These are phyloP conservation scores for Blastomyces emzantsi DNA, from an alignment of 2,329 filamentous ascomycete genomes.

Conservation along the genomic window DNA sequence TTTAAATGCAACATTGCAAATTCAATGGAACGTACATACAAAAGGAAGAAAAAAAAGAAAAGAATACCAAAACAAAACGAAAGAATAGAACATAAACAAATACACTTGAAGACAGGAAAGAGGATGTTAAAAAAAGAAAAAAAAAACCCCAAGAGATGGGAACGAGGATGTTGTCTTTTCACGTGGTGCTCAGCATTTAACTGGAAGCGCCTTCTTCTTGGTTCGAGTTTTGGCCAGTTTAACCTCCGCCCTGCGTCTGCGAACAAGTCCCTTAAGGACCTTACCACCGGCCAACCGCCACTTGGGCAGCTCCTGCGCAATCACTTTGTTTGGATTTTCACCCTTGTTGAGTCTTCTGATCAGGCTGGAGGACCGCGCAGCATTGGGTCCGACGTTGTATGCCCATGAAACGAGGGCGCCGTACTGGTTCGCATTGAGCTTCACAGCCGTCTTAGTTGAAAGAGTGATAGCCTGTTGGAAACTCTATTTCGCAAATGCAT, in stretches of 20 bases:
- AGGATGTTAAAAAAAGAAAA: neutral
- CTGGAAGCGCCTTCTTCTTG: constrained; percentile 12
- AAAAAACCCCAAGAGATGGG: neutral
- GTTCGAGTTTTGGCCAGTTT: constrained; percentile 28
- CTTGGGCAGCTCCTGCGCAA: constrained; percentile 40
- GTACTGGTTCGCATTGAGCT: constrained; percentile 45
- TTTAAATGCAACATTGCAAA: neutral
- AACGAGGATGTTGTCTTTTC: too few species aligned
- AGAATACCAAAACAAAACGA: neutral
- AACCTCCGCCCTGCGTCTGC: constrained; percentile 40
- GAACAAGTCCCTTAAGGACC: constrained; percentile 34
- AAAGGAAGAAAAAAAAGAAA: neutral
- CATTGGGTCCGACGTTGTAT: constrained; percentile 44
- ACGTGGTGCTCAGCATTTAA: constrained; percentile 9
- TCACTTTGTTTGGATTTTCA: constrained; percentile 36
- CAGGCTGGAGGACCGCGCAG: constrained; percentile 34
- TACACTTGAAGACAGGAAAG: neutral
- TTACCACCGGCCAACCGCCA: constrained; percentile 39
- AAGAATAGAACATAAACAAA: neutral
- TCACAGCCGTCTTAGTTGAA: constrained; percentile 28
- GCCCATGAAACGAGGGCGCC: constrained; percentile 45
- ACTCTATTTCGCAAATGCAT: neutral
- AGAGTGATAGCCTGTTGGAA: constrained; percentile 35
- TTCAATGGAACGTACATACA: neutral
- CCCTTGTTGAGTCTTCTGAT: constrained; percentile 39